phyloP scores from a whole-genome alignment of 2,329 filamentous ascomycete genomes.

The Cladosporium sp. region DNA sequence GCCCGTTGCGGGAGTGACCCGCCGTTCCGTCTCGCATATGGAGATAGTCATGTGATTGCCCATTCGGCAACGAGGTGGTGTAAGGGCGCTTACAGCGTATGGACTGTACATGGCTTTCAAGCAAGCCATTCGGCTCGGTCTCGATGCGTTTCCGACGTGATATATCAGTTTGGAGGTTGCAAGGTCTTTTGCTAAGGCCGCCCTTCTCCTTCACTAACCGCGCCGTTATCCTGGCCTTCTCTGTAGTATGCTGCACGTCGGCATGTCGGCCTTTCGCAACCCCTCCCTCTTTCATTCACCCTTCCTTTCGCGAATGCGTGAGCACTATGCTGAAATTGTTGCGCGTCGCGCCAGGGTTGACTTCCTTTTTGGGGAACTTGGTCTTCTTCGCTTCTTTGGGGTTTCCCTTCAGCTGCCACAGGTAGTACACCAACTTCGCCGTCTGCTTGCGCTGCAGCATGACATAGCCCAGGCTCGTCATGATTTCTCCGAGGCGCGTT shows the following conservation, averaged over 20 bases:
- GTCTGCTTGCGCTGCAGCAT: slow-evolving; percentile 66
- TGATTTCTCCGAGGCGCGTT: slow-evolving; percentile 63
- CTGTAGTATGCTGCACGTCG: no score
- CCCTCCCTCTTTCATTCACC: background rate
- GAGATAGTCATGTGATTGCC: slow-evolving; percentile 11
- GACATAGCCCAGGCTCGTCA: slow-evolving; percentile 71
- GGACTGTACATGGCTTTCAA: background rate
- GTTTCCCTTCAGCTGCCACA: slow-evolving; percentile 60
- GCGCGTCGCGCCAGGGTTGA: slow-evolving; percentile 68
- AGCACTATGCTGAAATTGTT: slow-evolving; percentile 91
- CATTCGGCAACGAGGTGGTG: background rate
- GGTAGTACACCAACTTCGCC: slow-evolving; percentile 79
- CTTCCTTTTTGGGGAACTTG: slow-evolving; percentile 66
- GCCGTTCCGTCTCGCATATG: slow-evolving; percentile 4
- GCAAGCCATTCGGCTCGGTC: no score
- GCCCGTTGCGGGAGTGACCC: slow-evolving; percentile 12
- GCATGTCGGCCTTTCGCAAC: no score
- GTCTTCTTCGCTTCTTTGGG: slow-evolving; percentile 24
- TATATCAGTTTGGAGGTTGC: no score
- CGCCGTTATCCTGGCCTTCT: background rate
- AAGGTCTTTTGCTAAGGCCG: background rate
- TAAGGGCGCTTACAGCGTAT: background rate
- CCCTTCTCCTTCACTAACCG: slow-evolving; percentile 2
- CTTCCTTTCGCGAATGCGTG: slow-evolving; percentile 22
- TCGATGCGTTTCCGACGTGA: no score